Evolutionary conservation across 306 rosid species (phyloP).

Genomic region (Cotoneaster glaucophyllus): DNA sequence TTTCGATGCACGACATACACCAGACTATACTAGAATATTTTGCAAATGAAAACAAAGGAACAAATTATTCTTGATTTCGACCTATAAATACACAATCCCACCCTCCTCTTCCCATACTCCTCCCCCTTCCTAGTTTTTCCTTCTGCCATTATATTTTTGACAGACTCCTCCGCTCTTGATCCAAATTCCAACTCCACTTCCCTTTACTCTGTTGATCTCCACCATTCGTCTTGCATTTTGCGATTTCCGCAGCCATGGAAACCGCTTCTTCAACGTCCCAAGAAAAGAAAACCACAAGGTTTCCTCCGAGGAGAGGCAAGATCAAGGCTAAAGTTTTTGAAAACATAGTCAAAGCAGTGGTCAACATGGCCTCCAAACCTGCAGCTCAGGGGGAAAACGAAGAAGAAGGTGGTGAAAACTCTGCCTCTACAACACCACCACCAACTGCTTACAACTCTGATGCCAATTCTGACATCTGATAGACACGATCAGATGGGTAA

Average conservation of each 20-base stretch:
- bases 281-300: not conserved
- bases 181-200: not conserved
- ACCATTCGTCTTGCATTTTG: too few relatives aligned
- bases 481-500: not conserved
- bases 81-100: not conserved
- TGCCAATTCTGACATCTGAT: not conserved
- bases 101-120: not conserved
- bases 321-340: constrained; percentile 21
- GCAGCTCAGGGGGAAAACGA: not conserved
- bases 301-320: constrained; percentile 17
- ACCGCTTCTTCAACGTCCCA: not conserved
- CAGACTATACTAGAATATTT: too few relatives aligned
- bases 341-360: constrained; percentile 8
- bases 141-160: not conserved
- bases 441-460: constrained; percentile 5
- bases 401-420: not conserved
- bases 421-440: constrained; percentile 5
- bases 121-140: not conserved
- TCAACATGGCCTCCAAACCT: not conserved
- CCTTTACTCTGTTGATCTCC: not conserved
- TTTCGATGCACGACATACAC: too few relatives aligned
- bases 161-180: not conserved
- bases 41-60: not conserved
- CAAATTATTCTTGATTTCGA: not conserved
- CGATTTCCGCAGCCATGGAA: constrained; percentile 3